Base-by-base conservation (phyloP, 2,329 filamentous ascomycete species). In the Cadophora malorum region DNA sequence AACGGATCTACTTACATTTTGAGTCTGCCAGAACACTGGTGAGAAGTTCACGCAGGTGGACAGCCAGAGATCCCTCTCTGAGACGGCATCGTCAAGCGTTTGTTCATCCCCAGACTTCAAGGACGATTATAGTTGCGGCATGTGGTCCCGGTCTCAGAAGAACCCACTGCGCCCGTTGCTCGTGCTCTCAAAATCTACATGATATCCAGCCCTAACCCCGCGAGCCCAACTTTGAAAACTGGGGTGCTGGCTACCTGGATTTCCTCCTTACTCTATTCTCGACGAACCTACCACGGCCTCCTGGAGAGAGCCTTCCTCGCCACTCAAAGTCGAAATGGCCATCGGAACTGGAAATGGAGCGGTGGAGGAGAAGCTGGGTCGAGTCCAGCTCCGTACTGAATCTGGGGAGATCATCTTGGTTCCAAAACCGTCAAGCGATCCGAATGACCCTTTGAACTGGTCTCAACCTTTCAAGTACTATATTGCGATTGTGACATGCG, bases 361-460 rank as follows among this genome's bases (percentile, higher is more conserved):
- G 3, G 63, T 67, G 28, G 68, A 67, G 50, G 63, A 67, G 64
- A 45, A 66, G 31, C 61, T 70, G 49, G 70, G 70, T 38, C 65
- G 65, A 23, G 67, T 72, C 10, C 70, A 72, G n/a, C 64, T 72
- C 19, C 67, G 67, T 10, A 63, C 64, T 21, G 67, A 69, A 31
- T 67, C 64, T 25, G 68, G 74, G 9, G 75, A 74, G 33, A 74
- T 75, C 47, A 73, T 75, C 45, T 67, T 76, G 35, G 69, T 77
- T n/a, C 75, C 75, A 19, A 72, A 69, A 33, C 78, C 78, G 7
- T 77, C 74, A 25, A 72, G 71, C 8, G 77, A 79, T 67, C 77
- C 77, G 16, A 77, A 80, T 33, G 78, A 80, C 66, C 79, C 79
- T 2, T 65, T 80, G 21, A 80, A 80, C 52, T 79, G 78, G 78